Conservation (phyloP, 305 asterid species). For the Fraxinus nigra region DNA sequence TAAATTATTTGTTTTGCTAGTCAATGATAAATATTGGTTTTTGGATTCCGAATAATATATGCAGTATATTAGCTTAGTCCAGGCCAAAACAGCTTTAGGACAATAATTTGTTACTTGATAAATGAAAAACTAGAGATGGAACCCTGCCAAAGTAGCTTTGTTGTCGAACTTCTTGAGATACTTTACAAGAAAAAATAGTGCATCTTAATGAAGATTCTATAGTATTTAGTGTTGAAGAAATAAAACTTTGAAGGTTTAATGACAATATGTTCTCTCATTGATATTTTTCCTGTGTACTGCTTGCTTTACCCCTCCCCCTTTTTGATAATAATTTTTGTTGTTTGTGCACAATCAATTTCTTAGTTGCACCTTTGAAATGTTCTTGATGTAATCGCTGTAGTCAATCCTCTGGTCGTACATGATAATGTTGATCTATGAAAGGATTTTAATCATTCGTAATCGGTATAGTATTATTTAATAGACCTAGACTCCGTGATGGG, state of each 20-base stretch:
- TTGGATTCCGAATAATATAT: not conserved
- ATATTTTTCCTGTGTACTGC: not conserved
- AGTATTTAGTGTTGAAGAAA: not conserved
- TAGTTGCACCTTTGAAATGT: not conserved
- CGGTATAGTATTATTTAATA: not conserved
- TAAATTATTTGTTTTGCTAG: not conserved
- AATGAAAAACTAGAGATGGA: not conserved
- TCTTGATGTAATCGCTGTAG: not conserved
- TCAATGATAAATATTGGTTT: not conserved
- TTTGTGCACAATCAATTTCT: not conserved
- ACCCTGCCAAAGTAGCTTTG: not conserved
- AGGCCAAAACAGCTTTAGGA: not conserved
- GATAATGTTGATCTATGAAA: not conserved
- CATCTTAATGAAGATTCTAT: not conserved
- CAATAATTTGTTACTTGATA: not conserved
- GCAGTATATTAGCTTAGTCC: not conserved
- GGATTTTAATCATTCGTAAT: not conserved
- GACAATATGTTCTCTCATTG: not conserved
- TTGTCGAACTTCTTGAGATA: not conserved
- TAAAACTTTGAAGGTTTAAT: not conserved
- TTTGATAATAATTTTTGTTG: not conserved
- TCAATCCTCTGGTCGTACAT: not conserved
- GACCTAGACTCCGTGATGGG: not conserved
- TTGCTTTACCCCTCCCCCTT: not conserved
- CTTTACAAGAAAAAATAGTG: not conserved